Evolutionary conservation across 441 rosid genomes (phyloP).

Genomic region (Euphorbia schlechtendalii): DNA sequence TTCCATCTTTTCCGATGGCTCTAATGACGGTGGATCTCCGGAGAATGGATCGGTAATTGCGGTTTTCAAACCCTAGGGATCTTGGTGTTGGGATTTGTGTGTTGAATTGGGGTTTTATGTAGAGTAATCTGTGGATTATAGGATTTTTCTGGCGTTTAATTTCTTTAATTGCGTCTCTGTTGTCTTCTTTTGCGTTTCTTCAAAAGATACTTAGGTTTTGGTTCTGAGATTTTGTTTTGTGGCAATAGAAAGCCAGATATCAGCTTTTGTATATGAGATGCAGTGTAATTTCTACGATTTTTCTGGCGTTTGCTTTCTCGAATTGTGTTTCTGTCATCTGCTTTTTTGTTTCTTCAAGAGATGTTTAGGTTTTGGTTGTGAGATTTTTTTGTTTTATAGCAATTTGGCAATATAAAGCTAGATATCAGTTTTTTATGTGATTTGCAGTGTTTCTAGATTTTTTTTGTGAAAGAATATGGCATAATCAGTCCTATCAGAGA

Average conservation of each 20-base stretch:
- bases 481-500: no score
- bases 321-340: no score
- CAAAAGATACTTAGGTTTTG: not conserved
- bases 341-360: no score
- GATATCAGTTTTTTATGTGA: no score
- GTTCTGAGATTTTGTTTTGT: no score
- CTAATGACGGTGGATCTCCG: conserved; percentile 18
- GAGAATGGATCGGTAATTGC: conserved; percentile 42
- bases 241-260: not conserved
- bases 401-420: no score
- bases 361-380: no score
- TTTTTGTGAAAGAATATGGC: no score
- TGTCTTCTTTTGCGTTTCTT: not conserved
- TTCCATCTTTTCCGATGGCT: conserved; percentile 48
- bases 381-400: no score
- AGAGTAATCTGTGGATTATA: conserved; percentile 8
- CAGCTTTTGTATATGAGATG: not conserved
- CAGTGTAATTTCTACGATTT: no score
- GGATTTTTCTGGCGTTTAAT: conserved; percentile 4
- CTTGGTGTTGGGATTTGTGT: conserved; percentile 8
- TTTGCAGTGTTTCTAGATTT: no score
- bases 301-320: no score
- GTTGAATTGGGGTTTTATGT: conserved; percentile 6
- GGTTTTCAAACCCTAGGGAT: conserved; percentile 19
- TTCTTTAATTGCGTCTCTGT: conserved; percentile 6